Conservation (phyloP, 75 land plant genomes). For the Picea sitchensis region DNA sequence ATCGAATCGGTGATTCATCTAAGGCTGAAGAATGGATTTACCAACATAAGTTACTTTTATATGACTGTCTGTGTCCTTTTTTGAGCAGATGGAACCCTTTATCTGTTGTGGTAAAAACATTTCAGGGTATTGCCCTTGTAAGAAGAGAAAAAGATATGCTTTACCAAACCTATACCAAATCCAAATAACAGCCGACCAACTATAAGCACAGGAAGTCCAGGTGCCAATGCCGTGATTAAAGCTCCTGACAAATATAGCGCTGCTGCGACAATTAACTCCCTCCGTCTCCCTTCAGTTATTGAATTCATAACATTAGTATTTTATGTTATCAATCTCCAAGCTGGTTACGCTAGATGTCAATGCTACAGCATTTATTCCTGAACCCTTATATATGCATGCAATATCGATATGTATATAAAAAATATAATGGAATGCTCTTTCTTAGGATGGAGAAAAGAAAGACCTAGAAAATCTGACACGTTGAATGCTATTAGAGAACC, state of each 20-base stretch:
- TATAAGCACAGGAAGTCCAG: slow-evolving; percentile 53
- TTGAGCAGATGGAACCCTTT: too few species aligned
- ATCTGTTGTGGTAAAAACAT: background rate
- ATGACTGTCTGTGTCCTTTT: too few species aligned
- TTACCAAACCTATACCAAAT: slow-evolving; percentile 88
- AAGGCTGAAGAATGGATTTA: background rate
- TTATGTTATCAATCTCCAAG: background rate
- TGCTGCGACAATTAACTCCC: slow-evolving; percentile 78
- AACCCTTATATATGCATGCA: background rate
- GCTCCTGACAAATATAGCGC: slow-evolving; percentile 64
- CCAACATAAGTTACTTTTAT: too few species aligned
- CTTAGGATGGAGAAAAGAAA: background rate
- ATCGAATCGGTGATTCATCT: background rate
- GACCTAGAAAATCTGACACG: slow-evolving; percentile 84
- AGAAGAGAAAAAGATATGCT: slow-evolving; percentile 4
- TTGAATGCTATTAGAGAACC: slow-evolving; percentile 80
- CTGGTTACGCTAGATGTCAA: background rate
- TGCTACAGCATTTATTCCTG: background rate
- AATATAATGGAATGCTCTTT: slow-evolving; percentile 2
- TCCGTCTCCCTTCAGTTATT: slow-evolving; percentile 56
- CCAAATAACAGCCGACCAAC: slow-evolving; percentile 80
- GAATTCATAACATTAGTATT: background rate
- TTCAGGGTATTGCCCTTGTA: background rate
- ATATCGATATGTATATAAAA: background rate
- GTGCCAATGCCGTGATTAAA: slow-evolving; percentile 55